Evolutionary conservation across 2,329 filamentous ascomycete species (phyloP), one percentile per base, ranked within the genome.

Genomic region (Aspergillus sp.): DNA sequence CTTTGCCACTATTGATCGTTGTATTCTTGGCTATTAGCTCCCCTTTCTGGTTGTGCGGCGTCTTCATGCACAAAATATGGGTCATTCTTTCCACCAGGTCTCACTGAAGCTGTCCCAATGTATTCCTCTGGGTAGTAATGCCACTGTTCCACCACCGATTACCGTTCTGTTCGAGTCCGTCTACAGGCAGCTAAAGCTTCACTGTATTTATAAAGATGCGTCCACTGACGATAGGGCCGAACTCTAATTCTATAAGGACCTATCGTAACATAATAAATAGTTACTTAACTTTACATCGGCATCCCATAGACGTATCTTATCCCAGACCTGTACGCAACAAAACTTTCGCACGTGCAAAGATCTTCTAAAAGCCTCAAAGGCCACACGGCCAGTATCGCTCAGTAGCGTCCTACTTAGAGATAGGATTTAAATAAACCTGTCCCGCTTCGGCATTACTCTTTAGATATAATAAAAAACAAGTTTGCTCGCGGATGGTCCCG

Each of bases 301-400:
- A 20, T 42, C 4, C 40, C 40, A 21, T 16, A 42, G 40, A 42
- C 40, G 11, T 13, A 42, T 42, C 20, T 42, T 13, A 42, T 42
- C 14, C 40, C 50, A 47, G n/a, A 19, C 48, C 32, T 54, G 3
- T 20, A 56, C 11, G 40, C 40, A 21, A 42, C 40, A 42, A 16
- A 17, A 10, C 32, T 36, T 36, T 36, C 32, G 32, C 11, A 16
- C 6, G 32, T 36, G 32, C 32, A 36, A 36, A 36, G 32, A 11
- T 14, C 40, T 42, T 42, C 40, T 7, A 42, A 16, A n/a, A 42
- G 40, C 40, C 20, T 42, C 20, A 42, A 42, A 11, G 40, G 40
- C 17, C 44, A 14, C 41, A 48, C 48, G 44, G 14, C 47, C 21
- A 52, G 50, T 46, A 32, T 34, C 44, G 14, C 52, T 54, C 19